phyloP scores from a whole-genome alignment of 441 rosid species.

The Cnidoscolus chayamansa region DNA sequence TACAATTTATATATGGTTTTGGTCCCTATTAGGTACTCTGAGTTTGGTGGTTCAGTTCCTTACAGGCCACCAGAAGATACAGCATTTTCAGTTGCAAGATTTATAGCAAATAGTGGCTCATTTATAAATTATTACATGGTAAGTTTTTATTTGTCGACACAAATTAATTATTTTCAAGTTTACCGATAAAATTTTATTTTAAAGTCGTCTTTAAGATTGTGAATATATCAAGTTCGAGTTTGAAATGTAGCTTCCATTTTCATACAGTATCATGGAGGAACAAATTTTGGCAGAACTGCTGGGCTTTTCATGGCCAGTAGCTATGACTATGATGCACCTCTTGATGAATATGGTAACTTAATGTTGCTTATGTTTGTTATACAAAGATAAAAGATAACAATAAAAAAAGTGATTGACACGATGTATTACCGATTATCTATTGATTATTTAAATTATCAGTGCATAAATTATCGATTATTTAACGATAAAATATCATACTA shows the following conservation, averaged over 20 bases:
- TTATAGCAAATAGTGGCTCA: conserved; percentile 85
- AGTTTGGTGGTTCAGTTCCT: conserved; percentile 84
- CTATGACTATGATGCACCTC: conserved; percentile 92
- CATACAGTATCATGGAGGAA: conserved; percentile 86
- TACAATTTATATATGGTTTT: not conserved
- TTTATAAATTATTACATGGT: conserved; percentile 91
- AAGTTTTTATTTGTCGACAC: conserved; percentile 11
- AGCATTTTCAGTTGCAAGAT: conserved; percentile 88
- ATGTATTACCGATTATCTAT: too few relatives aligned
- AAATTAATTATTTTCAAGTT: not conserved
- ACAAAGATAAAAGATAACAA: too few relatives aligned
- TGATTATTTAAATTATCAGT: too few relatives aligned
- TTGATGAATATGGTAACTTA: conserved; percentile 83
- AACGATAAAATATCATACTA: not conserved
- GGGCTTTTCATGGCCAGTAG: conserved; percentile 93
- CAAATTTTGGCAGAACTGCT: conserved; percentile 91
- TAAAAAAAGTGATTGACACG: too few relatives aligned
- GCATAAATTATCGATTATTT: too few relatives aligned
- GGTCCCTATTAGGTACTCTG: conserved; percentile 58
- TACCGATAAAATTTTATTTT: not conserved
- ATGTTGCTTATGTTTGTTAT: too few relatives aligned
- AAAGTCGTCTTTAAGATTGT: too few relatives aligned
- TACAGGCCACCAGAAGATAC: conserved; percentile 84
- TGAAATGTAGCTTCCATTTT: too few relatives aligned
- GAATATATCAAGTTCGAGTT: too few relatives aligned